Base-by-base conservation (phyloP, 1,139 yeast species). In the Hemisphaericaspora xylofermentans region DNA sequence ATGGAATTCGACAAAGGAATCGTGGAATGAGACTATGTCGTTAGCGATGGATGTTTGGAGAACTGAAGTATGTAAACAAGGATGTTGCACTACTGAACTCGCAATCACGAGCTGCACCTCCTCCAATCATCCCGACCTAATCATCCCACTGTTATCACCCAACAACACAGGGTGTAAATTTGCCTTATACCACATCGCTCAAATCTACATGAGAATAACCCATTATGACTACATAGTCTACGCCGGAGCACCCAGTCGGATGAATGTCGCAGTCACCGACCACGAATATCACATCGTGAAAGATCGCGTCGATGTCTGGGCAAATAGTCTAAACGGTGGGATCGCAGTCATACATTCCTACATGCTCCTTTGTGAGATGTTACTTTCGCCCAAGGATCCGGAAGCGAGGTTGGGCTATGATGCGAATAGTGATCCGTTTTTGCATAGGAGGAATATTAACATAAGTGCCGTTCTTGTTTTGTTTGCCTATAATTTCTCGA, bases 171-270 rank as follows among this genome's bases (percentile, higher is more conserved):
- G 79, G 29, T 79, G 84, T 54, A 78, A 78, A 50, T 68, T 74
- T 44, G 42, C 50, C 2, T 74, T 78, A 36, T 82, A 81, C 58
- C 89, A 83, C 52, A 69, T 84, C 61, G 79, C 88, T 0, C 89
- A 84, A 54, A 76, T 84, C 16, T 75, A 78, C 28, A 72, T 85
- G 64, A 68, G 66, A 46, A 75, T 84, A 26, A 77, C 83, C 40
- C 87, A 84, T 48, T 79, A 83, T 58, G 94, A 86, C 56, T 76
- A 83, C 42, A 84, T 82, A 44, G 79, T 83, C 5, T 82, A 68
- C 56, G 84, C 88, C 3, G 95, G 95, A 1, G 86, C 88, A 5
- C 91, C 91, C 1, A 75, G 82, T 60, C 68, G 88, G 49, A 81
- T 84, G 83, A 84, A 83, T 55, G 89, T 84, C 24, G 72, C 70